Percentiles rank a stretch among this genome's conserved stretches.
Conservation (phyloP, 164 flowering plant species). For the Vitis labrusca region DNA sequence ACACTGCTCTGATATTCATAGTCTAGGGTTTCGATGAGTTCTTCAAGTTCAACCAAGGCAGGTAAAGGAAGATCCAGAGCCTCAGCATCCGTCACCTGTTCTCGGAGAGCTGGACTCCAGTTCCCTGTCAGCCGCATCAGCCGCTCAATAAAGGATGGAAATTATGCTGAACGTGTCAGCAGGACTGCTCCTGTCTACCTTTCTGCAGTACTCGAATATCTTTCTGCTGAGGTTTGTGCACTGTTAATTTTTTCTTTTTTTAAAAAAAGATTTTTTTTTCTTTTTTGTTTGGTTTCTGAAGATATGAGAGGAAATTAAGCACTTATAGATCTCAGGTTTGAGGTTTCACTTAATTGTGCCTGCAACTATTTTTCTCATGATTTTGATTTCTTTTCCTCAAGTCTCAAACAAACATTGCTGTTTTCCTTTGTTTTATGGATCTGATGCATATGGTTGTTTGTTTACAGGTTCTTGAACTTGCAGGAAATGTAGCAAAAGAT, state of each 20-base stretch:
- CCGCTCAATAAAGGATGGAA: constrained; percentile 58
- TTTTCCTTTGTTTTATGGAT: no score
- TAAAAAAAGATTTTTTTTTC: not conserved
- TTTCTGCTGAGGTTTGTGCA: constrained; percentile 53
- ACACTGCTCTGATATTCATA: no score
- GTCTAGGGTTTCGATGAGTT: constrained; percentile 29
- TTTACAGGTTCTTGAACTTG: constrained; percentile 60
- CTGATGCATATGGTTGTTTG: not conserved
- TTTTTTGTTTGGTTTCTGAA: not conserved
- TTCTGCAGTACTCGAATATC: constrained; percentile 65
- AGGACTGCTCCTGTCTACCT: constrained; percentile 67
- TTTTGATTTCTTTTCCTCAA: no score
- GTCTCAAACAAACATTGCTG: no score
- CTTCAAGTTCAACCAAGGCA: constrained; percentile 29
- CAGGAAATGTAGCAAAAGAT: constrained; percentile 73
- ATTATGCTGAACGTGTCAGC: constrained; percentile 63
- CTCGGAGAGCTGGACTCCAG: constrained; percentile 63
- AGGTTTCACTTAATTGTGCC: not conserved
- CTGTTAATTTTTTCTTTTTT: not conserved
- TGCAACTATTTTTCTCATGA: no score
- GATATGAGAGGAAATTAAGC: no score
- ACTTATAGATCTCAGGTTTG: not conserved
- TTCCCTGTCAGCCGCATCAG: constrained; percentile 72
- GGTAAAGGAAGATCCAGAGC: constrained; percentile 59
- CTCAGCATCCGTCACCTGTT: constrained; percentile 49